Evolutionary conservation across 2,329 filamentous ascomycete genomes (phyloP).

Genomic region (Colletotrichum destructivum): DNA sequence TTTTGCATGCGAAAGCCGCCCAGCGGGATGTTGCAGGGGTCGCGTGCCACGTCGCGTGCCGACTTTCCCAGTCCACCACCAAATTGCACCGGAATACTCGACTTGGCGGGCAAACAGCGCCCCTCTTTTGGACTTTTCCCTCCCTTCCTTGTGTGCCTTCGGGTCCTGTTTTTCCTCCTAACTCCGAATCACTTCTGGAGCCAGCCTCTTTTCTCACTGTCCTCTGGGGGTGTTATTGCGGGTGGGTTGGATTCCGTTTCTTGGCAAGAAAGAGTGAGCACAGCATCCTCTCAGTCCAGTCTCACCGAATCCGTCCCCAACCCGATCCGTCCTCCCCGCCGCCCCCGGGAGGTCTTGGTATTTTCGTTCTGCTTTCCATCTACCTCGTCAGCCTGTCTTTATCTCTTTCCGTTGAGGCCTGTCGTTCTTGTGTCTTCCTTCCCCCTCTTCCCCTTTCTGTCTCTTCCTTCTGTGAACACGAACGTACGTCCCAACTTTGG

Average conservation of each 20-base stretch:
- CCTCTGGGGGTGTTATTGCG: background rate
- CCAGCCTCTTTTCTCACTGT: too few species aligned
- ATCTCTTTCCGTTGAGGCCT: background rate
- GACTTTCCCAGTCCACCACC: slow-evolving; percentile 34
- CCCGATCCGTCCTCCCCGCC: background rate
- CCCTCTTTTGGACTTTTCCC: background rate
- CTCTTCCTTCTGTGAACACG: too few species aligned
- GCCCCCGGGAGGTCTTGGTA: slow-evolving; percentile 15
- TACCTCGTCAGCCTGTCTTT: background rate
- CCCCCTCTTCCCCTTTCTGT: background rate
- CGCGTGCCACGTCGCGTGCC: slow-evolving; percentile 40
- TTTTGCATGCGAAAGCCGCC: slow-evolving; percentile 2
- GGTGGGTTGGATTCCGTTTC: background rate
- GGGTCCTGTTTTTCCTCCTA: background rate
- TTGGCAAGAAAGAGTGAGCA: slow-evolving; percentile 9
- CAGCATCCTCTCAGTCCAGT: background rate
- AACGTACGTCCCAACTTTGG: too few species aligned
- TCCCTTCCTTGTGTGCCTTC: background rate
- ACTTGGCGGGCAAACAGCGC: slow-evolving; percentile 23
- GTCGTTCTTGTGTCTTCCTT: background rate
- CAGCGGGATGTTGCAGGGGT: slow-evolving; percentile 33
- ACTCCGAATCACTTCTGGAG: background rate
- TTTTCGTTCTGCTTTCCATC: slow-evolving; percentile 1
- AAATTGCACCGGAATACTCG: slow-evolving; percentile 6
- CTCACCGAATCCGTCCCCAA: background rate